These are phyloP conservation scores for Umbelopsis sp. DNA, from an alignment of 192 early-diverging fungal species.

Conservation along the genomic window DNA sequence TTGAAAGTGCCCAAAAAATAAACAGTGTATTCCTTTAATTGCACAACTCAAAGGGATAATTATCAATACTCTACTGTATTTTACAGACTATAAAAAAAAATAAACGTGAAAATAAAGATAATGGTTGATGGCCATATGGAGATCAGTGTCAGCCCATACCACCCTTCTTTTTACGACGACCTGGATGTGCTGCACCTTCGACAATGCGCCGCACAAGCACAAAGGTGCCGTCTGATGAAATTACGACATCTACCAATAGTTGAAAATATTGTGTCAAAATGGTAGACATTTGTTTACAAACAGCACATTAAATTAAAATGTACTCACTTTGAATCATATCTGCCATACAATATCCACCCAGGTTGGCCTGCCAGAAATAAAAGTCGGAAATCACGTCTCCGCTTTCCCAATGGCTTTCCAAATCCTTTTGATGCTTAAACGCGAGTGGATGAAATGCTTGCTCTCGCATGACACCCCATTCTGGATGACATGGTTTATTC, in stretches of 20 bases:
- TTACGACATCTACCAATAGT: slow-evolving; percentile 24
- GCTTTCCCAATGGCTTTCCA: slow-evolving; percentile 39
- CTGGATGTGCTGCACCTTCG: slow-evolving; percentile 39
- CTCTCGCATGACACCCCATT: slow-evolving; percentile 41
- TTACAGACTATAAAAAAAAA: neutral
- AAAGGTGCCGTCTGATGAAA: slow-evolving; percentile 33
- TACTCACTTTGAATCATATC: slow-evolving; percentile 37
- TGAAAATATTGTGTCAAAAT: neutral
- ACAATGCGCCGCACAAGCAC: slow-evolving; percentile 33
- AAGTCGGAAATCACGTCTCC: slow-evolving; percentile 28
- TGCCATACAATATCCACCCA: slow-evolving; percentile 43
- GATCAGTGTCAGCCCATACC: slow-evolving; percentile 41
- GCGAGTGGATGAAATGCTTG: slow-evolving; percentile 42
- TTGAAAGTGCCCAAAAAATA: neutral
- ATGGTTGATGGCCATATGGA: neutral
- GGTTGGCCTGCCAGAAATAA: slow-evolving; percentile 42
- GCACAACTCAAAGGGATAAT: neutral
- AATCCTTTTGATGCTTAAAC: slow-evolving; percentile 39
- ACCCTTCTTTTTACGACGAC: slow-evolving; percentile 36
- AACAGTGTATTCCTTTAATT: neutral
- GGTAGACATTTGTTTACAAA: neutral
- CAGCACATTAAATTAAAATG: no score
- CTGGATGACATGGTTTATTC: slow-evolving; percentile 35
- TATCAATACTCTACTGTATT: neutral
- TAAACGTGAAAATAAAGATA: neutral